Evolutionary conservation across 2,329 filamentous ascomycete species (phyloP).

Genomic region (Anthostomella pinea): DNA sequence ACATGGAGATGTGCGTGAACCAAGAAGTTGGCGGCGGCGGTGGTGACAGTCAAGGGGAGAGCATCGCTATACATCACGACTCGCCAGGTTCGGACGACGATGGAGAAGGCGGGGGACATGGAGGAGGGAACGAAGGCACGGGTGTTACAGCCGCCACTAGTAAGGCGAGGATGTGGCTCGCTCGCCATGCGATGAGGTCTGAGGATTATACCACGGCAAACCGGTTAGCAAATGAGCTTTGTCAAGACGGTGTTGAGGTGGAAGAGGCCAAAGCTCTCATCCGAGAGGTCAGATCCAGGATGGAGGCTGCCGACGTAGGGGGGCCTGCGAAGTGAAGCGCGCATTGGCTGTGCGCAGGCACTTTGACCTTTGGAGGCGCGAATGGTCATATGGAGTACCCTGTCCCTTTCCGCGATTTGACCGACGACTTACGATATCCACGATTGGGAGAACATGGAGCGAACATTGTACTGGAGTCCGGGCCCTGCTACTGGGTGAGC

Average conservation of each 20-base stretch:
- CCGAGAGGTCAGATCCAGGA: conserved; percentile 75
- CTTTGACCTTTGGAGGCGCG: not conserved
- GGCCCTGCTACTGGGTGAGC: too few species aligned
- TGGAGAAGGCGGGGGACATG: conserved; percentile 33
- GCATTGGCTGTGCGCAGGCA: not conserved
- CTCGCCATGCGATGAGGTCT: conserved; percentile 71
- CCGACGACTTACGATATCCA: not conserved
- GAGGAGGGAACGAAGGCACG: conserved; percentile 49
- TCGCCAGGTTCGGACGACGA: conserved; percentile 43
- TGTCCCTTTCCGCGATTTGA: not conserved
- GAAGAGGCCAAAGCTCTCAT: conserved; percentile 95
- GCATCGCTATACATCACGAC: conserved; percentile 55
- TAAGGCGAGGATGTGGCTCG: conserved; percentile 91
- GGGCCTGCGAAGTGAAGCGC: conserved; percentile 1
- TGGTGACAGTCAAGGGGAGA: conserved; percentile 41
- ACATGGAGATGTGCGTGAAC: conserved; percentile 93
- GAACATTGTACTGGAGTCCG: too few species aligned
- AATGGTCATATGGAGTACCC: too few species aligned
- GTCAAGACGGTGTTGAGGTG: conserved; percentile 92
- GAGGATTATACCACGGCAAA: conserved; percentile 75
- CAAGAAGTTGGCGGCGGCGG: conserved; percentile 80
- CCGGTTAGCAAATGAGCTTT: conserved; percentile 83
- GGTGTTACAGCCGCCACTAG: conserved; percentile 90
- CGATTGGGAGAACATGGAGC: not conserved
- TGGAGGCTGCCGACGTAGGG: conserved; percentile 46